A percentile compares a stretch with the other conserved stretches of the same genome.
These are phyloP conservation scores for Croton laevigatus DNA, from an alignment of 441 rosid species.

Conservation along the genomic window DNA sequence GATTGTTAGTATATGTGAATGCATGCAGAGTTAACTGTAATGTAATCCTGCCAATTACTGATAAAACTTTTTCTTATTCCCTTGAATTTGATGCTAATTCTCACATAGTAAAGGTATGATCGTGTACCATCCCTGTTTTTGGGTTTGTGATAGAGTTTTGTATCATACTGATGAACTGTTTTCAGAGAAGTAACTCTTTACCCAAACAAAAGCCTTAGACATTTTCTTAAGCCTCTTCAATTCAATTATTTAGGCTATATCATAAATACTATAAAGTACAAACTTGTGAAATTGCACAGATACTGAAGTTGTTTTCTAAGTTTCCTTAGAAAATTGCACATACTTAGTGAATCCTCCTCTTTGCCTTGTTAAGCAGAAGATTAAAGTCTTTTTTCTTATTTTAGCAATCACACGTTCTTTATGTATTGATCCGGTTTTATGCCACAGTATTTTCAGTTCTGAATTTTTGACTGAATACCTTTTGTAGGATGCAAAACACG, in stretches of 20 bases:
- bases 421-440: neutral
- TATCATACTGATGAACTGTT: neutral
- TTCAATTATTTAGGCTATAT: neutral
- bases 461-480: slow-evolving; percentile 13
- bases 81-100: neutral
- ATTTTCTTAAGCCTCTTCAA: neutral
- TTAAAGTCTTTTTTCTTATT: neutral
- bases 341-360: neutral
- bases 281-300: neutral
- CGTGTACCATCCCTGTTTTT: neutral
- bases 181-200: neutral
- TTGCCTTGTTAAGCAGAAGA: neutral
- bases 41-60: neutral
- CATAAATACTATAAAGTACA: neutral
- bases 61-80: neutral
- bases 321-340: neutral
- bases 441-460: slow-evolving; percentile 7
- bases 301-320: neutral
- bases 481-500: slow-evolving; percentile 85
- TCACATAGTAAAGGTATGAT: neutral
- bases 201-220: neutral
- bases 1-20: neutral
- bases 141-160: neutral
- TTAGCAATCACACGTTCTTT: neutral
- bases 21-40: neutral